Base-by-base conservation (phyloP, 768 basidiomycete species). In the Rubroboletus pulcherrimus region DNA sequence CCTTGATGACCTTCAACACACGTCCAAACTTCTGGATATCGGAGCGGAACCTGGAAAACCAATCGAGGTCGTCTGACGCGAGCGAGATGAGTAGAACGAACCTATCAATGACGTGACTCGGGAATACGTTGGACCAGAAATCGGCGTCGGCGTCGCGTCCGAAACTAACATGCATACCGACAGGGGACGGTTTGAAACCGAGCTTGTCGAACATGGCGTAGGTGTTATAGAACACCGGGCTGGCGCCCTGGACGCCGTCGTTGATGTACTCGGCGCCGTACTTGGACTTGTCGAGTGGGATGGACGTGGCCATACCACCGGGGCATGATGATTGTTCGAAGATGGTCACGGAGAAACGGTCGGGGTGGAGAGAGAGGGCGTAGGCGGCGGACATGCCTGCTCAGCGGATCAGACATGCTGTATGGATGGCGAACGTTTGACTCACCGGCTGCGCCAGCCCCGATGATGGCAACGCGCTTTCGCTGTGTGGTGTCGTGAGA, bases 1-100 rank as follows among this genome's bases (percentile, higher is more conserved):
- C 43, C 33, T 47, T 54, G 52, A 57, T 39, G 19, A 42, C 2
- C 26, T 55, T 55, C 9, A 47, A 34, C 5, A 34, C 46, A 15
- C 45, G 50, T 43, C 35, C 49, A 50, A 57, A 52, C n/a, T 43
- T 52, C 19, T 38, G 44, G 11, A 57, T 59, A n/a, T 56, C 43
- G 15, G 57, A 47, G 14, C 46, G 40, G 30, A 59, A 57, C n/a
- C 57, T 58, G 33, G 11, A 21, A 10, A 21, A 29, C 15, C 3
- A 15, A 17, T 7, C 34, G 21, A 21, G 9, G 8, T 19, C 14
- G 4, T 47, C 46, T 34, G 12, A 21, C 6, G 15, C 8, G 19
- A 10, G 15, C 33, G 21, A 21, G 31, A 17, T 14, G 33, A 7
- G 15, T 21, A 6, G 21, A 33, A 11, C 21, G 21, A 6, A 48